Conservation (phyloP, 2,329 filamentous ascomycete species). For the Blumeria graminis region DNA sequence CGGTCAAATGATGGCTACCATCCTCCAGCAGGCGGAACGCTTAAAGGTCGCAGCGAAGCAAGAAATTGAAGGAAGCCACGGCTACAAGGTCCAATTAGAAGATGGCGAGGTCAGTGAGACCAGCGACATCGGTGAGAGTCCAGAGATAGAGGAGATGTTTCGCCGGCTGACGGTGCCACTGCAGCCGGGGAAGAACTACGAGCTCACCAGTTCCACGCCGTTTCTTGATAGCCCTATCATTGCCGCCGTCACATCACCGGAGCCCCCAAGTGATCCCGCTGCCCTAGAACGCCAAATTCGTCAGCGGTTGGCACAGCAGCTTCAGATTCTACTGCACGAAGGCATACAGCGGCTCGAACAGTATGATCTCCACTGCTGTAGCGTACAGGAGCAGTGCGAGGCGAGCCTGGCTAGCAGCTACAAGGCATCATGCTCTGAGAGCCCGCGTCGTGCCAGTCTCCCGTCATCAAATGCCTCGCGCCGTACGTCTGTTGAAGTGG, state of each 20-base stretch:
- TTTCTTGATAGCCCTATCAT: not conserved
- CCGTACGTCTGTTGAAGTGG: not conserved
- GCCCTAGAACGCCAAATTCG: not conserved
- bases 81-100: not conserved
- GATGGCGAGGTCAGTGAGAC: not conserved
- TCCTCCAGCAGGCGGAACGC: not conserved
- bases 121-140: not conserved
- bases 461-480: not conserved
- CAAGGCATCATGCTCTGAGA: not conserved
- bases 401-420: constrained; percentile 3
- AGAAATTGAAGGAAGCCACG: not conserved
- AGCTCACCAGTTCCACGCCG: not conserved
- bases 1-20: not conserved
- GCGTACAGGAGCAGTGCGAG: not conserved
- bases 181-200: not conserved
- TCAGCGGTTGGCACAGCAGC: not conserved
- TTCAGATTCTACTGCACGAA: not conserved
- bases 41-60: not conserved
- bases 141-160: not conserved
- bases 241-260: not conserved
- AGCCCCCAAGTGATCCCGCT: not conserved
- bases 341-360: not conserved
- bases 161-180: not conserved
- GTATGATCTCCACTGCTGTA: not conserved
- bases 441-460: not conserved